Evolutionary conservation across 208 protist species (phyloP).

Genomic region (Trichomonas gallinae): DNA sequence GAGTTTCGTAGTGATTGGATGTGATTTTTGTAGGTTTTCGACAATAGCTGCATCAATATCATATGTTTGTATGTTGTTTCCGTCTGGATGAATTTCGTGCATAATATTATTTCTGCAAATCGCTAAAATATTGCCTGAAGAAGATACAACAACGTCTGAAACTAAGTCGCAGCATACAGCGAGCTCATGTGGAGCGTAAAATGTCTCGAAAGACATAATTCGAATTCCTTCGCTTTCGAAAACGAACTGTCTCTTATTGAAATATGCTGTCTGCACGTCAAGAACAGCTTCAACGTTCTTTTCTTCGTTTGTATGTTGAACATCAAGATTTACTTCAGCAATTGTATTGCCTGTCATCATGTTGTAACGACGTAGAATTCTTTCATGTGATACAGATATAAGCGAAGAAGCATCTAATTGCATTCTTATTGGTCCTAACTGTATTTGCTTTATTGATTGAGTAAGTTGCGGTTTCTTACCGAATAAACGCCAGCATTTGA

Average conservation of each 20-base stretch:
- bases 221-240: background rate
- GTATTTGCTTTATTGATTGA: background rate
- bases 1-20: background rate
- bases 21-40: background rate
- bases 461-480: background rate
- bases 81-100: background rate
- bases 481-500: conserved; percentile 1
- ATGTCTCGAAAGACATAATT: background rate
- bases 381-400: background rate
- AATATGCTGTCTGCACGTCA: background rate
- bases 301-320: background rate
- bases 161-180: conserved; percentile 8
- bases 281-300: background rate
- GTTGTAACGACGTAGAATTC: background rate
- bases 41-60: background rate
- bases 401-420: background rate
- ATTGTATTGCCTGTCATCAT: background rate
- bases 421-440: background rate
- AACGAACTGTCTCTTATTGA: background rate
- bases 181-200: background rate
- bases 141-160: background rate
- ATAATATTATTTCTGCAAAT: background rate
- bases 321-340: background rate
- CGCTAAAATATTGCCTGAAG: background rate
- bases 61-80: background rate